Base-by-base conservation (phyloP, 306 rosid genomes). In the Begonia peltatifolia region DNA sequence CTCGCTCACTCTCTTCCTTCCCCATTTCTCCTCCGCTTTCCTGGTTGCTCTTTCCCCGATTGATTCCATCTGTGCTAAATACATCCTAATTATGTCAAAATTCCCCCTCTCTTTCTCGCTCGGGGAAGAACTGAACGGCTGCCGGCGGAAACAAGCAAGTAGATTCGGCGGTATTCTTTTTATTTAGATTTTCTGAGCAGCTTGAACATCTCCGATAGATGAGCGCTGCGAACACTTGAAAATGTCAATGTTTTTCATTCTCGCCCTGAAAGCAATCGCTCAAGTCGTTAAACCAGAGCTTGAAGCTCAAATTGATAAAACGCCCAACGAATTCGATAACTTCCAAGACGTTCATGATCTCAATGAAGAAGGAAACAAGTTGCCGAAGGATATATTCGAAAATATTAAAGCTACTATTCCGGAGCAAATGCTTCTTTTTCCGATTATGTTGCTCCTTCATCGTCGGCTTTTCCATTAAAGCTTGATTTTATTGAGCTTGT, bases 221-320 rank as follows among this genome's bases (percentile, higher is more conserved):
- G 97, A 89, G 53, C 75, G 74, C 54, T 84, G 84, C 57, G 84
- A 84, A 11, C 90, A 80, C 69, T 58, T 85, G 71, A 89, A 89
- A 68, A 47, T 89, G 73, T 22, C 94, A 5, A 94, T 84, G 38
- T 86, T 86, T 56, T 70, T 89, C 36, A 89, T 71, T 50, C 70
- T 74, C 66, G 77, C 83, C 36, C 42, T 89, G 54, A 82, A 89
- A 68, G 71, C 93, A 35, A 7, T 82, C 46, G 64, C 64, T 50
- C 95, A 83, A 61, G 60, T 86, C n/a, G 25, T 82, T 11, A 72
- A 74, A 54, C 95, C 95, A 3, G 83, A 72, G 69, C 18, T 89
- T 23, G 83, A 71, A 54, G 67, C 84, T 49, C 38, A 76, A 25
- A 62, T 89, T 10, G 78, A 74, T 50, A 66, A 57, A 14, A 76